Percentiles rank a stretch among this genome's conserved stretches.
Conservation (phyloP, 2,329 filamentous ascomycete genomes). For the Ascochyta rabiei region DNA sequence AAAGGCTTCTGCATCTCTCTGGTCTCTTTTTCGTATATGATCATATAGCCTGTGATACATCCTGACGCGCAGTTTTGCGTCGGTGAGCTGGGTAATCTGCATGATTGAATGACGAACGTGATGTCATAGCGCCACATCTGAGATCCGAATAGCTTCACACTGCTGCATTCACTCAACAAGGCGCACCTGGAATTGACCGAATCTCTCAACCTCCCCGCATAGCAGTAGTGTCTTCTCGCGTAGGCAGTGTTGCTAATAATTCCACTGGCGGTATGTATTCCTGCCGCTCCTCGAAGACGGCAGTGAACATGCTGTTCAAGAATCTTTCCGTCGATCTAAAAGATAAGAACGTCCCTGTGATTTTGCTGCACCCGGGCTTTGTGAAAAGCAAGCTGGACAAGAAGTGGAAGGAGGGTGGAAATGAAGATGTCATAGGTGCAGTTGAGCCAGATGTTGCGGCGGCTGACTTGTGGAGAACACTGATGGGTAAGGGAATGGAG, state of each 20-base stretch:
- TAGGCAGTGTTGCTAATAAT: constrained; percentile 54
- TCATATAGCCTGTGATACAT: too few species aligned
- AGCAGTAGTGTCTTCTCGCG: constrained; percentile 52
- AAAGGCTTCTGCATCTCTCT: too few species aligned
- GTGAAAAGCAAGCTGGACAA: constrained; percentile 42
- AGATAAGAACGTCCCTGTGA: constrained; percentile 48
- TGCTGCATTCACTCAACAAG: neutral
- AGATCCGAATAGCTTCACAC: neutral
- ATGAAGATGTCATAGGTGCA: constrained; percentile 40
- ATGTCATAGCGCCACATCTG: neutral
- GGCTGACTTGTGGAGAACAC: constrained; percentile 51
- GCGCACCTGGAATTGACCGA: neutral
- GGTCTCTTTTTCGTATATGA: too few species aligned
- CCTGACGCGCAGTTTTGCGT: too few species aligned
- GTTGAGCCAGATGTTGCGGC: constrained; percentile 55
- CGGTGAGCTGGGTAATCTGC: neutral
- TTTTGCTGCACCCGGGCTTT: constrained; percentile 53
- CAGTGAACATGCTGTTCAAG: constrained; percentile 54
- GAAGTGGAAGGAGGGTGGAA: constrained; percentile 33
- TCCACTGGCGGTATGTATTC: constrained; percentile 51
- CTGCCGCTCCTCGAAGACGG: constrained; percentile 54
- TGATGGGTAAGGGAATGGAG: constrained; percentile 49
- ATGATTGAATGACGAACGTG: neutral
- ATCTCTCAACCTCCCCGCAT: constrained; percentile 37
- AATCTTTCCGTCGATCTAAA: constrained; percentile 52